These are phyloP conservation scores for Colletotrichum musicola DNA, from an alignment of 2,329 filamentous ascomycete species.

Conservation along the genomic window DNA sequence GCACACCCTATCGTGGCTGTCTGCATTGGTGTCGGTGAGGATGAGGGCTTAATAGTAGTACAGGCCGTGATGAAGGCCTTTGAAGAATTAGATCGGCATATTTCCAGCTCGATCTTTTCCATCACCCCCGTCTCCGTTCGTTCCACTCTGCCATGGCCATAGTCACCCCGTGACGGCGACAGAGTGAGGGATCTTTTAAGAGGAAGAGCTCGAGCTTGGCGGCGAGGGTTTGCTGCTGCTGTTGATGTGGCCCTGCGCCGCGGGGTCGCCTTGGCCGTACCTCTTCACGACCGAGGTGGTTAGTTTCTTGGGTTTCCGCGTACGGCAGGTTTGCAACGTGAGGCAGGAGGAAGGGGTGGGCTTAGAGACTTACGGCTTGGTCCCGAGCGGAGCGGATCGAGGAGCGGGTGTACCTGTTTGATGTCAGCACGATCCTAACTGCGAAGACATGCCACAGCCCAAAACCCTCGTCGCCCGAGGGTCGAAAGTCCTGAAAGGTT, in stretches of 20 bases:
- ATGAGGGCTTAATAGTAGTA: no score
- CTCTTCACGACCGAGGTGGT: slow-evolving; percentile 9
- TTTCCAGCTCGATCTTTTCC: not conserved
- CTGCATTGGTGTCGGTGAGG: no score
- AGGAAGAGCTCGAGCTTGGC: not conserved
- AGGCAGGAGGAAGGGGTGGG: not conserved
- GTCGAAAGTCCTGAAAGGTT: no score
- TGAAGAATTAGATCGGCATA: not conserved
- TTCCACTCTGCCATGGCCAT: no score
- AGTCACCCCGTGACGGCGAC: no score
- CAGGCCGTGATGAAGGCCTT: no score
- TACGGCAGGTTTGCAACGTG: not conserved
- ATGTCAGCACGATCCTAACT: not conserved
- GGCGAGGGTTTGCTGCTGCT: slow-evolving; percentile 6
- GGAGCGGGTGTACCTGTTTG: slow-evolving; percentile 54
- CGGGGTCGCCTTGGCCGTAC: slow-evolving; percentile 21
- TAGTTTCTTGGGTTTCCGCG: not conserved
- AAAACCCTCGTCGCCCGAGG: not conserved
- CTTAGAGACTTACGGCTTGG: slow-evolving; percentile 46
- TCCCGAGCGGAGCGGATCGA: slow-evolving; percentile 55
- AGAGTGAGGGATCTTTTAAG: not conserved
- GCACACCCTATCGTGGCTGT: no score
- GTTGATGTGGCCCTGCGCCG: slow-evolving; percentile 20
- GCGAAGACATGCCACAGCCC: not conserved
- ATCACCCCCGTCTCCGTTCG: not conserved